Conservation (phyloP, 139 green algal genomes). For the Zygnema circumcarinatum region DNA sequence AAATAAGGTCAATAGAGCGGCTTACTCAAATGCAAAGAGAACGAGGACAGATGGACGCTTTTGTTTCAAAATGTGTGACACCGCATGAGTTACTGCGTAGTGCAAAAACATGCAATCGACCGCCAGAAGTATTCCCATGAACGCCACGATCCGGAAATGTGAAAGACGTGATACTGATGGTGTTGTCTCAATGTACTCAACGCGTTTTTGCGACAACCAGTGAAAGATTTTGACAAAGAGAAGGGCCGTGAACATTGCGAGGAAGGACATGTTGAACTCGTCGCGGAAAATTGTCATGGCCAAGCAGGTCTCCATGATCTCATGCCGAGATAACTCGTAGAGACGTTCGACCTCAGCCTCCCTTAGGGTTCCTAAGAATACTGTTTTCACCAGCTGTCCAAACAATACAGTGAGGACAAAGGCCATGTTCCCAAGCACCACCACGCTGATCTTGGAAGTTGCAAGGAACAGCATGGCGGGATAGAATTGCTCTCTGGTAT, state of each 20-base stretch:
- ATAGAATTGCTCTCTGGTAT: slow-evolving; percentile 94
- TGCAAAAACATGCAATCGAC: slow-evolving; percentile 85
- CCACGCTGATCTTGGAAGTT: slow-evolving; percentile 90
- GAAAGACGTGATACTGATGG: slow-evolving; percentile 77
- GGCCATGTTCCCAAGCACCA: slow-evolving; percentile 88
- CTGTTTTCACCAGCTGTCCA: slow-evolving; percentile 55
- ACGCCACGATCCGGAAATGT: slow-evolving; percentile 80
- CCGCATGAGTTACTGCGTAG: slow-evolving; percentile 75
- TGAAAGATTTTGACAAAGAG: slow-evolving; percentile 96
- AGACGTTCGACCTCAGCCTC: slow-evolving; percentile 94
- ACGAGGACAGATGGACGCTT: slow-evolving; percentile 85
- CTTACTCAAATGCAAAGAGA: slow-evolving; percentile 95
- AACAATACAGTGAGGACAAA: slow-evolving; percentile 80
- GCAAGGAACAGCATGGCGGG: slow-evolving; percentile 88
- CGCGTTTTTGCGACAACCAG: slow-evolving; percentile 85
- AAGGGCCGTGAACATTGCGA: slow-evolving; percentile 90
- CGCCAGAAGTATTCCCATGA: slow-evolving; percentile 82
- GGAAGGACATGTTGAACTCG: slow-evolving; percentile 83
- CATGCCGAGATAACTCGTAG: slow-evolving; percentile 80
- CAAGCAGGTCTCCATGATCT: slow-evolving; percentile 96
- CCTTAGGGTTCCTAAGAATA: slow-evolving; percentile 91
- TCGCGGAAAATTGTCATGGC: slow-evolving; percentile 98
- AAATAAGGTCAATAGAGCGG: too few species aligned
- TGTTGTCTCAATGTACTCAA: slow-evolving; percentile 81
- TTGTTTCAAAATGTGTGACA: slow-evolving; percentile 43